These are phyloP conservation scores for Ensete ventricosum DNA, from an alignment of 176 grass and related monocot species.

Conservation along the genomic window DNA sequence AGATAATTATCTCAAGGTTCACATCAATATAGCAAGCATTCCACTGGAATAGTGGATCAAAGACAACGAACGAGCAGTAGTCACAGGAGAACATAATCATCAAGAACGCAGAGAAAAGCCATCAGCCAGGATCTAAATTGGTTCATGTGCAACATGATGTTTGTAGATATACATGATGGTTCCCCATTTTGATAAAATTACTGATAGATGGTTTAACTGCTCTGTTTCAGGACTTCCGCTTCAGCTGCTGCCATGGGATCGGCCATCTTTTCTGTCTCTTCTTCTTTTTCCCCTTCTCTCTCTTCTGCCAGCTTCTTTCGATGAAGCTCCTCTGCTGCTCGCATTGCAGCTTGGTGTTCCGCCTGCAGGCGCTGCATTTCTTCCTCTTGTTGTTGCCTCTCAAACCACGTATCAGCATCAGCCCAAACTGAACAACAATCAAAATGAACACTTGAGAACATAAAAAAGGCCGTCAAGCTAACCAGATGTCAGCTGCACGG, in stretches of 20 bases:
- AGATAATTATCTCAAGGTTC: background rate
- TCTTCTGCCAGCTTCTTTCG: conserved; percentile 56
- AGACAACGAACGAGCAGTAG: background rate
- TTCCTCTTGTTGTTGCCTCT: conserved; percentile 98
- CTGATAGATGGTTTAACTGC: background rate
- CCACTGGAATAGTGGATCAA: background rate
- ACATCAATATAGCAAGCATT: background rate
- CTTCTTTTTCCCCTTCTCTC: conserved; percentile 87
- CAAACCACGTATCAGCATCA: conserved; percentile 98
- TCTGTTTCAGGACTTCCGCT: conserved; percentile 44
- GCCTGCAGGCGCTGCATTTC: conserved; percentile 80
- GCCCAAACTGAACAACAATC: conserved; percentile 62
- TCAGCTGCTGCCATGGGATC: conserved; percentile 76
- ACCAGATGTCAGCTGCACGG: no score
- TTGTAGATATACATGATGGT: background rate
- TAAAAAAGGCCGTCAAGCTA: no score
- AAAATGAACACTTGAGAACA: background rate
- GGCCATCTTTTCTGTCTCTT: conserved; percentile 30
- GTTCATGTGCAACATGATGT: background rate
- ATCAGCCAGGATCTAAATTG: background rate
- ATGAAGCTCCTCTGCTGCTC: conserved; percentile 80
- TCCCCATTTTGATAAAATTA: background rate
- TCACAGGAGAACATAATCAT: background rate
- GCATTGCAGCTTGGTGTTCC: conserved; percentile 84
- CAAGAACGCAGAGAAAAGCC: background rate